These are phyloP conservation scores for Epichloe brachyelytri DNA, from an alignment of 2,329 filamentous ascomycete species.

Conservation along the genomic window DNA sequence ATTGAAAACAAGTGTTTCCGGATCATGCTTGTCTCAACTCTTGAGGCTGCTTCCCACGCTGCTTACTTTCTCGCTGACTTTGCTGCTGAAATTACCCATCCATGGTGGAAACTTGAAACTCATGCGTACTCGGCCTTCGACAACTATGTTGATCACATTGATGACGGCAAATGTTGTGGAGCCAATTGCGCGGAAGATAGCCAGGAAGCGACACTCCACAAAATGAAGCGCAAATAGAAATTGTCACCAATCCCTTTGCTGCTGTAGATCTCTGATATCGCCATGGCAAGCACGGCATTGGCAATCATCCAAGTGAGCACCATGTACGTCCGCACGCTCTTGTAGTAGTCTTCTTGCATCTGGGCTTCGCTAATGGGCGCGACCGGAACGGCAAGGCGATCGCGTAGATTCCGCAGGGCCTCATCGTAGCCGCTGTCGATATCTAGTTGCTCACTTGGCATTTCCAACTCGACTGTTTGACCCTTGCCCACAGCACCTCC, in stretches of 20 bases:
- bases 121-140: conserved; percentile 66
- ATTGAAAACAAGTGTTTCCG: too few species aligned
- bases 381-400: conserved; percentile 69
- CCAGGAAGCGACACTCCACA: conserved; percentile 85
- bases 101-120: conserved; percentile 37
- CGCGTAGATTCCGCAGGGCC: conserved; percentile 86
- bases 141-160: conserved; percentile 69
- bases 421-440: conserved; percentile 98
- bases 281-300: conserved; percentile 90
- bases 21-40: conserved; percentile 13
- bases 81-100: conserved; percentile 29
- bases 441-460: conserved; percentile 95
- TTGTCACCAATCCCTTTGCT: conserved; percentile 62
- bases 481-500: conserved; percentile 71
- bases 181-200: conserved; percentile 78
- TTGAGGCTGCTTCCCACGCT: conserved; percentile 33
- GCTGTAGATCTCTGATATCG: conserved; percentile 74
- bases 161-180: conserved; percentile 71
- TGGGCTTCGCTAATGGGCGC: conserved; percentile 57
- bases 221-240: conserved; percentile 81
- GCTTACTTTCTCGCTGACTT: conserved; percentile 35
- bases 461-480: conserved; percentile 82
- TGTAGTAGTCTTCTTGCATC: conserved; percentile 97
- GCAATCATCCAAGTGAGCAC: conserved; percentile 87
- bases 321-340: conserved; percentile 94